These are phyloP conservation scores for Suhomyces chickasaworum DNA, from an alignment of 1,139 yeast genomes.

Conservation along the genomic window DNA sequence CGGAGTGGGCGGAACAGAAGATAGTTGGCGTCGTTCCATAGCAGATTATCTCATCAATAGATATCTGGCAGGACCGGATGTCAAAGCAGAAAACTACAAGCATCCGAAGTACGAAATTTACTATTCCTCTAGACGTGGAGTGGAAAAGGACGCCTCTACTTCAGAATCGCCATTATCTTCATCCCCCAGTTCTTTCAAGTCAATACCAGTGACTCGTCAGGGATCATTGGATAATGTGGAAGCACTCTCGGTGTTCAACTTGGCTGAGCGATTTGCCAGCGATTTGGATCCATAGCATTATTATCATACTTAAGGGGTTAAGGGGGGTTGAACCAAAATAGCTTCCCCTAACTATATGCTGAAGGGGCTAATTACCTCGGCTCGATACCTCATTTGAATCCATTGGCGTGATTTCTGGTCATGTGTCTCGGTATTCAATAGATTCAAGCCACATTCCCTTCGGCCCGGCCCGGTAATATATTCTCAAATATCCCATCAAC, in stretches of 20 bases:
- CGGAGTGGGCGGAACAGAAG: constrained; percentile 15
- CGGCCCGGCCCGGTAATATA: background rate
- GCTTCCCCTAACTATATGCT: background rate
- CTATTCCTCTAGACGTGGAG: constrained; percentile 18
- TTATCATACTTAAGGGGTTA: background rate
- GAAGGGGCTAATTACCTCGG: background rate
- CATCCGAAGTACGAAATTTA: constrained; percentile 30
- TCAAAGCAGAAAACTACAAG: constrained; percentile 8
- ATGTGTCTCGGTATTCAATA: background rate
- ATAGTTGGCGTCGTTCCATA: constrained; percentile 15
- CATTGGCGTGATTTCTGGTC: constrained; percentile 3
- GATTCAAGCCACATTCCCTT: background rate
- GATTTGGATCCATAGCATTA: constrained; percentile 15
- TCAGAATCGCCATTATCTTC: constrained; percentile 4
- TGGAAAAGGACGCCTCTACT: constrained; percentile 1
- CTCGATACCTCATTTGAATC: background rate
- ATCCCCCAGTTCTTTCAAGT: constrained; percentile 8
- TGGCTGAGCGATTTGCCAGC: constrained; percentile 32
- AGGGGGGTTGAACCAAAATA: background rate
- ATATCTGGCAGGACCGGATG: constrained; percentile 8
- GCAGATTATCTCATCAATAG: constrained; percentile 16
- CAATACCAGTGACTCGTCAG: constrained; percentile 6
- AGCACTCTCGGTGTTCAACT: constrained; percentile 22
- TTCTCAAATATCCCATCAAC: too few species aligned
- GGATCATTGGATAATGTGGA: constrained; percentile 16